Evolutionary conservation across 148 eudicot genomes (phyloP).

Genomic region (Diospyros lotus): DNA sequence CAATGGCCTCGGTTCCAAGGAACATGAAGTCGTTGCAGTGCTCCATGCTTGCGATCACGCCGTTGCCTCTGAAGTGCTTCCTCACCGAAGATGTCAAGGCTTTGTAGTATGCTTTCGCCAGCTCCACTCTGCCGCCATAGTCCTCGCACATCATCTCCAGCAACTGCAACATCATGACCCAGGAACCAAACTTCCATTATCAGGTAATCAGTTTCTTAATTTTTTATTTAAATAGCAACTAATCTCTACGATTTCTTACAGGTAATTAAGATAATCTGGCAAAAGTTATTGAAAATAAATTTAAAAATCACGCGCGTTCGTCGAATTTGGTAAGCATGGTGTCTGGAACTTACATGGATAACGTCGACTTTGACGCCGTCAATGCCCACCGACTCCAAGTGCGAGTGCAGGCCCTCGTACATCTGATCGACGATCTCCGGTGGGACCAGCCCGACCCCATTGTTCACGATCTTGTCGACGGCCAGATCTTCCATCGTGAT

Average conservation of each 20-base stretch:
- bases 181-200: not conserved
- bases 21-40: constrained; percentile 98
- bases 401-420: constrained; percentile 85
- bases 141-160: constrained; percentile 87
- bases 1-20: constrained; percentile 82
- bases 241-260: too few species aligned
- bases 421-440: constrained; percentile 61
- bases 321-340: too few species aligned
- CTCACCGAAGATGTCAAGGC: constrained; percentile 66
- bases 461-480: constrained; percentile 84
- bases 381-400: constrained; percentile 67
- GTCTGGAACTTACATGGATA: constrained; percentile 59
- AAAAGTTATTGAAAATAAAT: too few species aligned
- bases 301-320: too few species aligned
- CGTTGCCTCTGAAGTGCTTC: constrained; percentile 87
- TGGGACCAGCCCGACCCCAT: constrained; percentile 77
- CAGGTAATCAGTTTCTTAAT: too few species aligned
- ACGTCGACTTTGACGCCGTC: constrained; percentile 97
- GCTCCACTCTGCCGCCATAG: constrained; percentile 89
- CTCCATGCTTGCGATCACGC: constrained; percentile 95
- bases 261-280: too few species aligned
- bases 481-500: constrained; percentile 90
- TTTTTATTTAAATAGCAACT: too few species aligned
- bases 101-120: constrained; percentile 72
- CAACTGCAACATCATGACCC: constrained; percentile 31